These are phyloP conservation scores for Jatropha multifida DNA, from an alignment of 441 rosid species.

Conservation along the genomic window DNA sequence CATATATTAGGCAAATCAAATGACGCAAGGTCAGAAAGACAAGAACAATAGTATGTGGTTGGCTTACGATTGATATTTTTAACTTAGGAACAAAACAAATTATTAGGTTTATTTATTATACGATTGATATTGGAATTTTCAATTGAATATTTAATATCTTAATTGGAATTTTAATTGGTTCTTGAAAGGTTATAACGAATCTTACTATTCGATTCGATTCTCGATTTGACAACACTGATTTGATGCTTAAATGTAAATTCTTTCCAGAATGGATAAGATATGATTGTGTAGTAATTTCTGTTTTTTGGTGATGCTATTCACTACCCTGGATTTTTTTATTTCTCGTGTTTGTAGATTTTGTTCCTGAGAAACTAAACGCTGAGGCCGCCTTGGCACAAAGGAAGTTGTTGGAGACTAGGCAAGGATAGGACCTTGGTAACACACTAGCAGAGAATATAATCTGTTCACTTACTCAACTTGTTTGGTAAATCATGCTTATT, in stretches of 20 bases:
- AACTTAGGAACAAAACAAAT: too few species aligned
- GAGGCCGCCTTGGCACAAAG: slow-evolving; percentile 57
- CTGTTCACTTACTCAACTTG: slow-evolving; percentile 7
- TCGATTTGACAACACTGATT: too few species aligned
- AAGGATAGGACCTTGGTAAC: slow-evolving; percentile 25
- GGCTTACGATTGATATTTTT: too few species aligned
- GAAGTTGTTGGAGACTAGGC: slow-evolving; percentile 35
- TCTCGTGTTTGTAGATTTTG: slow-evolving; percentile 49
- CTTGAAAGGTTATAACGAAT: too few species aligned
- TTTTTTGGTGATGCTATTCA: background rate
- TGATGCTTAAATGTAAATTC: background rate
- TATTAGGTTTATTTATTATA: too few species aligned
- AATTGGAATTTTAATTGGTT: too few species aligned
- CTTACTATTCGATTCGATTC: too few species aligned
- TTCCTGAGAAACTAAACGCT: slow-evolving; percentile 74
- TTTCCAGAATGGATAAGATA: background rate
- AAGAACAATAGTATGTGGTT: too few species aligned
- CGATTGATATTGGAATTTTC: too few species aligned
- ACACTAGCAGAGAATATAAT: slow-evolving; percentile 13
- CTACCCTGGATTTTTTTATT: background rate
- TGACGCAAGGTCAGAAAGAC: too few species aligned
- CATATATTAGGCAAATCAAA: too few species aligned
- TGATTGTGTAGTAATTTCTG: background rate
- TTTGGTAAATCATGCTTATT: background rate
- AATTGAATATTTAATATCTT: too few species aligned